Conservation (phyloP, 2,329 filamentous ascomycete genomes). For the Neophaeococcomyces aloes region DNA sequence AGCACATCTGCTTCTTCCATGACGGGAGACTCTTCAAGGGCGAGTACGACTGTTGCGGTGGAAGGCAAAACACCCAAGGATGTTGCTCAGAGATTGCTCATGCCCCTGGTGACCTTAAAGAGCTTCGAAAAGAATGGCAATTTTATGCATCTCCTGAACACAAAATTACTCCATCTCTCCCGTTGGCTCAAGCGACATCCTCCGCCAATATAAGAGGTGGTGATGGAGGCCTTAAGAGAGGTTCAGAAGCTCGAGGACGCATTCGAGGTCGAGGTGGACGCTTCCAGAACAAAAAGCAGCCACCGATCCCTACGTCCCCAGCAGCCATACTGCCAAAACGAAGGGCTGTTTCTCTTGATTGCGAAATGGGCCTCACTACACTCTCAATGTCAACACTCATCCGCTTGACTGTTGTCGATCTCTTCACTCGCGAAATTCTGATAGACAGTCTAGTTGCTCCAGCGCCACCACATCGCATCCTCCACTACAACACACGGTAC, state of each 20-base stretch:
- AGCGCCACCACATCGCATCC: conserved; percentile 29
- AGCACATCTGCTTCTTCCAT: conserved; percentile 5
- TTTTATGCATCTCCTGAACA: neutral
- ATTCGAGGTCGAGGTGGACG: conserved; percentile 2
- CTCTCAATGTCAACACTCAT: conserved; percentile 40
- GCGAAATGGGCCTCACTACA: conserved; percentile 43
- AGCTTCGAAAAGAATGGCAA: conserved; percentile 2
- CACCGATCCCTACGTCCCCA: conserved; percentile 8
- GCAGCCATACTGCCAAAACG: conserved; percentile 2
- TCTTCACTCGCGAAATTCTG: conserved; percentile 38
- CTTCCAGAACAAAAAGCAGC: neutral
- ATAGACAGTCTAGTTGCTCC: conserved; percentile 44
- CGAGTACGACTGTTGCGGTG: conserved; percentile 3
- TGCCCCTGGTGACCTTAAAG: neutral
- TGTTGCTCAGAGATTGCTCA: conserved; percentile 2
- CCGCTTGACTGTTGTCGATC: conserved; percentile 43
- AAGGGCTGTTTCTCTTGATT: conserved; percentile 40
- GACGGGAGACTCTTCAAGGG: conserved; percentile 2
- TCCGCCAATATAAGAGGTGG: neutral
- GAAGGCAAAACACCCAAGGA: conserved; percentile 1
- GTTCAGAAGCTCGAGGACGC: conserved; percentile 3
- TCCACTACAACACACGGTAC: conserved; percentile 41
- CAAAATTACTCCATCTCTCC: no score
- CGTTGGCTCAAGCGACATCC: neutral
- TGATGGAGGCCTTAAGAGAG: neutral